These are phyloP conservation scores for Ceratonia siliqua DNA, from an alignment of 306 rosid genomes.

Conservation along the genomic window DNA sequence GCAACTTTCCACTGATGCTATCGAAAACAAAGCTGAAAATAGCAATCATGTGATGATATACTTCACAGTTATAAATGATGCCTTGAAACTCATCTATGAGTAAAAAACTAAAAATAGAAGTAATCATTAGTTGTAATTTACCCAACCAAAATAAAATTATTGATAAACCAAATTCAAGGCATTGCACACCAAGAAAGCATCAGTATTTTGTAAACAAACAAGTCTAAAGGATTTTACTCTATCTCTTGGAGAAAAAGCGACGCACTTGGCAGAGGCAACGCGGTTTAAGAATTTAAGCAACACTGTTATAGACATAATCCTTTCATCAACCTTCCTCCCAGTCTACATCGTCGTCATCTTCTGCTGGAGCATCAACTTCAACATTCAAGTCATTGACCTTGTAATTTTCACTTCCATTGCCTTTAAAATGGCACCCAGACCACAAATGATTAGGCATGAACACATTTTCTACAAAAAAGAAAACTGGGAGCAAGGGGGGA, in stretches of 20 bases:
- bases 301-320: neutral
- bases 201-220: neutral
- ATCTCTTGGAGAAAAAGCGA: neutral
- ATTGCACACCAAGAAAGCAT: constrained; percentile 3
- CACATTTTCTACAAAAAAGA: too few relatives aligned
- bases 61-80: too few relatives aligned
- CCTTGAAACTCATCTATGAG: too few relatives aligned
- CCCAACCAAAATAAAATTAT: too few relatives aligned
- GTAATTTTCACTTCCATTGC: constrained; percentile 50
- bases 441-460: neutral
- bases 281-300: neutral
- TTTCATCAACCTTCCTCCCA: constrained; percentile 71
- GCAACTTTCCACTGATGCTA: neutral
- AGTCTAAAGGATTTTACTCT: neutral
- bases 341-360: constrained; percentile 61
- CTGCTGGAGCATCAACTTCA: constrained; percentile 58
- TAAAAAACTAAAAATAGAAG: too few relatives aligned
- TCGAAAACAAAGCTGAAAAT: neutral
- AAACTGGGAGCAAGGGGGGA: neutral
- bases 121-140: too few relatives aligned
- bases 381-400: constrained; percentile 69
- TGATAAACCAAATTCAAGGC: neutral
- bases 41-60: neutral
- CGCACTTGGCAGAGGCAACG: neutral
- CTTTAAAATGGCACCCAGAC: constrained; percentile 32